These are phyloP conservation scores for Zygosaccharomyces bisporus DNA, from an alignment of 805 yeast genomes.

Conservation along the genomic window DNA sequence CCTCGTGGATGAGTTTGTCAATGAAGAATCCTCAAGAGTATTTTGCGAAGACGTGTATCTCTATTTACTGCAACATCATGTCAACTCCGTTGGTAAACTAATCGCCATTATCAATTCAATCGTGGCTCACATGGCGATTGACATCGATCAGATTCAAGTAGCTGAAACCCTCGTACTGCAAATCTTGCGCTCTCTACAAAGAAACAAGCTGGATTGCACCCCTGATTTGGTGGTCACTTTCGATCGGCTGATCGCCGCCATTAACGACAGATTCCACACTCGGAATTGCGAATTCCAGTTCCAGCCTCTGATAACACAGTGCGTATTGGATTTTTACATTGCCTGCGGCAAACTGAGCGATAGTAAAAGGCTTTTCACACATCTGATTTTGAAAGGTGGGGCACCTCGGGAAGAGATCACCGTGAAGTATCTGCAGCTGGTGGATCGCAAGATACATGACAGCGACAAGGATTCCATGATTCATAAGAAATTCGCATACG, in stretches of 20 bases:
- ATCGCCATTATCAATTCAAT: constrained; percentile 20
- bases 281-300: constrained; percentile 13
- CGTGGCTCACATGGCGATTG: constrained; percentile 15
- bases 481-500: constrained; percentile 18
- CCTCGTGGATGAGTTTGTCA: constrained; percentile 11
- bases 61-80: constrained; percentile 25
- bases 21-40: constrained; percentile 10
- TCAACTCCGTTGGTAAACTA: constrained; percentile 15
- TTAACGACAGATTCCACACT: constrained; percentile 17
- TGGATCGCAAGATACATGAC: constrained; percentile 9
- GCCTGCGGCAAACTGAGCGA: constrained; percentile 12
- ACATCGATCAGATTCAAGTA: constrained; percentile 21
- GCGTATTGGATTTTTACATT: constrained; percentile 18
- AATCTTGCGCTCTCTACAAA: constrained; percentile 12
- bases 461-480: constrained; percentile 1
- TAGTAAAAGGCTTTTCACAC: constrained; percentile 17
- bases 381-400: constrained; percentile 14
- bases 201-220: constrained; percentile 8
- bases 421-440: constrained; percentile 17
- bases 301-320: constrained; percentile 13
- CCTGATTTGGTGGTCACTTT: constrained; percentile 8
- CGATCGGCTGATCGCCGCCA: constrained; percentile 10
- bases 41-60: constrained; percentile 38
- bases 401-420: constrained; percentile 17
- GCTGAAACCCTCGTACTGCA: constrained; percentile 21